A percentile compares a stretch with the other conserved stretches of the same genome.
These are phyloP conservation scores for Neoboletus subvelutipes DNA, from an alignment of 768 basidiomycete genomes.

Conservation along the genomic window DNA sequence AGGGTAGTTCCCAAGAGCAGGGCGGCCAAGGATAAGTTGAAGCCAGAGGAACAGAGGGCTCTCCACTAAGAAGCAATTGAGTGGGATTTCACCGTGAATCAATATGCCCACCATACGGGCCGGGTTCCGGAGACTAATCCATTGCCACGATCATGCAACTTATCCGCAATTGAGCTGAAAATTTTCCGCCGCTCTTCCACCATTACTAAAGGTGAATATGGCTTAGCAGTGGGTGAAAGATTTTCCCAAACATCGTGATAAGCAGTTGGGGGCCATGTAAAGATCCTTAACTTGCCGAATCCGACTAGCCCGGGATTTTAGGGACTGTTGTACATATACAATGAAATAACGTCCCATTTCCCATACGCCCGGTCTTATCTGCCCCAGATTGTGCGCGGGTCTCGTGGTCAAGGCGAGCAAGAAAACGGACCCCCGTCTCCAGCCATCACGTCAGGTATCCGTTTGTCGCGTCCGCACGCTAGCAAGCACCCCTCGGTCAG, in stretches of 20 bases:
- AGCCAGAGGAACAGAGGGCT: background rate
- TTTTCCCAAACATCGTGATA: background rate
- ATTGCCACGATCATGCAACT: background rate
- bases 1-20: too few species aligned
- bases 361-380: background rate
- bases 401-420: background rate
- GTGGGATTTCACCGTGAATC: background rate
- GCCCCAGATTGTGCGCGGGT: background rate
- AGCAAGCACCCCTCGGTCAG: background rate
- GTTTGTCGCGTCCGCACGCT: background rate
- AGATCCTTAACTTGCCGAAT: background rate
- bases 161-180: background rate
- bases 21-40: background rate
- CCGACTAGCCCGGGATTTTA: background rate
- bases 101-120: background rate
- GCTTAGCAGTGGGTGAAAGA: background rate
- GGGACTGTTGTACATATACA: background rate
- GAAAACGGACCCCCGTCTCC: background rate
- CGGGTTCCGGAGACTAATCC: background rate
- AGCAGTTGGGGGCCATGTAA: background rate
- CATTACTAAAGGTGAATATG: background rate
- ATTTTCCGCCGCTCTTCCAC: background rate
- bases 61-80: too few species aligned
- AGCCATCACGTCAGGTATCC: background rate
- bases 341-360: background rate